These are phyloP conservation scores for Mucor piriformis DNA, from an alignment of 371 early-diverging fungal genomes.

Conservation along the genomic window DNA sequence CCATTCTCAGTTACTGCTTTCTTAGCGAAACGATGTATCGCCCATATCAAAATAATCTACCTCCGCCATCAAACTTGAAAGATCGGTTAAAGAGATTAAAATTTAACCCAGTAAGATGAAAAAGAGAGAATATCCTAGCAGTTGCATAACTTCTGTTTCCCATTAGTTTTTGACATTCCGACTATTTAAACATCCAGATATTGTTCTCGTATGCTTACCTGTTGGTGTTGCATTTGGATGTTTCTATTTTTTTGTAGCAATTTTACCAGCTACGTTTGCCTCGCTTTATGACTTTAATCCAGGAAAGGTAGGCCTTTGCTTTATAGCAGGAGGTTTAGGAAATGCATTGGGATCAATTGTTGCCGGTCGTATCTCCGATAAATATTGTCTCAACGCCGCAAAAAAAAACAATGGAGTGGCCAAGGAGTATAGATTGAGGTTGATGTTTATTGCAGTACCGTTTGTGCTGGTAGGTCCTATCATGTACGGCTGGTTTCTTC, in stretches of 20 bases:
- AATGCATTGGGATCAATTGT: constrained; percentile 44
- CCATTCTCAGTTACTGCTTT: constrained; percentile 42
- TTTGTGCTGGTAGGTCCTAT: constrained; percentile 28
- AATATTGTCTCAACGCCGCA: constrained; percentile 17
- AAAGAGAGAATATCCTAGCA: not conserved
- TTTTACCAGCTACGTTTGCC: constrained; percentile 43
- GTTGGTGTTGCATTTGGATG: constrained; percentile 49
- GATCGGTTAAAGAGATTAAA: constrained; percentile 24
- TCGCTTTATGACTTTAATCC: constrained; percentile 44
- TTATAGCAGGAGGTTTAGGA: constrained; percentile 52
- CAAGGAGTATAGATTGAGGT: constrained; percentile 28
- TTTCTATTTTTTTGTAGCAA: constrained; percentile 51
- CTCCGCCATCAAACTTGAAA: not conserved
- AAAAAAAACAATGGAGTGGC: constrained; percentile 21
- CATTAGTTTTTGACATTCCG: constrained; percentile 33
- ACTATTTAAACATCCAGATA: constrained; percentile 23
- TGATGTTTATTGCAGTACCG: constrained; percentile 29
- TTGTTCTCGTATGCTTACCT: constrained; percentile 28
- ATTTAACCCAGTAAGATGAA: constrained; percentile 45
- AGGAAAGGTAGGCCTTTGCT: constrained; percentile 51
- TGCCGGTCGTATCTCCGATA: constrained; percentile 42
- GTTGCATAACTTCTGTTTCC: not conserved
- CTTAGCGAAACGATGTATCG: constrained; percentile 54
- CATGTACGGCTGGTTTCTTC: constrained; percentile 45
- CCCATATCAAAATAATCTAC: constrained; percentile 13